phyloP scores from a whole-genome alignment of 1,139 yeast species.

The Wickerhamiella infanticola region DNA sequence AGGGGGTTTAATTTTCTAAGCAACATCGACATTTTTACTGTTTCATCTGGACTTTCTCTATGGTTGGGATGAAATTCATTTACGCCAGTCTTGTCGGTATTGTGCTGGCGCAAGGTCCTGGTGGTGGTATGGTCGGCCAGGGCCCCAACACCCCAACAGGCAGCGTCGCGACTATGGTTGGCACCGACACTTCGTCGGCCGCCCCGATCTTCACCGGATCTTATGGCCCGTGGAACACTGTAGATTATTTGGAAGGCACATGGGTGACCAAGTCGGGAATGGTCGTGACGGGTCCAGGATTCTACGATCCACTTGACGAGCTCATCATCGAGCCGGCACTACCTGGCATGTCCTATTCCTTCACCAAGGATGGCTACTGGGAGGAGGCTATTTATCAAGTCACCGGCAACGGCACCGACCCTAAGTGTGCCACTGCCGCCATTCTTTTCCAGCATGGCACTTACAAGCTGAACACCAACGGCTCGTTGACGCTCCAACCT shows the following conservation, averaged over 20 bases:
- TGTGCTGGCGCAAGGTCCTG: slow-evolving; percentile 3
- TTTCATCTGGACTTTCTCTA: too few species aligned
- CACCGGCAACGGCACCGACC: slow-evolving; percentile 46
- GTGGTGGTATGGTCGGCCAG: slow-evolving; percentile 8
- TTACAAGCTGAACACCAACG: slow-evolving; percentile 46
- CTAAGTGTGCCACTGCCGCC: slow-evolving; percentile 70
- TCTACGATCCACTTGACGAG: slow-evolving; percentile 91
- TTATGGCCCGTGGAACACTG: slow-evolving; percentile 15
- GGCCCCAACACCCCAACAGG: slow-evolving; percentile 1
- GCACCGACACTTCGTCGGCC: slow-evolving; percentile 1
- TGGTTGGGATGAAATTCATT: too few species aligned
- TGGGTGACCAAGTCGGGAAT: slow-evolving; percentile 91
- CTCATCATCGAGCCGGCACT: slow-evolving; percentile 84
- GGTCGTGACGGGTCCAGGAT: slow-evolving; percentile 94
- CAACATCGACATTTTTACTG: too few species aligned
- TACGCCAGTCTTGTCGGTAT: neutral
- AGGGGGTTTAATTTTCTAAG: too few species aligned
- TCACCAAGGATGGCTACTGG: slow-evolving; percentile 78
- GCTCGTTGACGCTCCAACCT: slow-evolving; percentile 56
- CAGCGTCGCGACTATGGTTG: slow-evolving; percentile 3
- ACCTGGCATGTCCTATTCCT: slow-evolving; percentile 87
- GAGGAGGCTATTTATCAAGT: slow-evolving; percentile 84
- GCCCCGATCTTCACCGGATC: neutral
- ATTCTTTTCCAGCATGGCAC: slow-evolving; percentile 82
- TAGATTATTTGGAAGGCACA: slow-evolving; percentile 44